Base-by-base conservation (phyloP, 768 basidiomycete species). In the Rhizopogon rudus region DNA sequence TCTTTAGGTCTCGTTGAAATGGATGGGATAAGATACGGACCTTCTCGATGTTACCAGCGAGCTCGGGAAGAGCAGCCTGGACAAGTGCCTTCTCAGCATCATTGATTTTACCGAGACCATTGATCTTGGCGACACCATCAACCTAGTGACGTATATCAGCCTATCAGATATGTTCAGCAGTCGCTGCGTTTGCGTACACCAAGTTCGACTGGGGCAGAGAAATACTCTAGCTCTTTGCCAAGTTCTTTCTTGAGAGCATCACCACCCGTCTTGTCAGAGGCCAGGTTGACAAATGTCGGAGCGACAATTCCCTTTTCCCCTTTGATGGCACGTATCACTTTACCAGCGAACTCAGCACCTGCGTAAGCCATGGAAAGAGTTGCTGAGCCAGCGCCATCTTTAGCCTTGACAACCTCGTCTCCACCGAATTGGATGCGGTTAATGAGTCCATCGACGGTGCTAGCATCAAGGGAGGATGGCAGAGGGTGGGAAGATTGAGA, bases 321-420 rank as follows among this genome's bases (percentile, higher is more conserved):
- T 57, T 86, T 87, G 61, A 91, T 52, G 20, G 95, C 96, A 42
- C 84, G 81, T 65, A 98, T 78, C 65, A 98, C 75, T 67, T 92
- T 90, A 61, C 71, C 71, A 29, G 93, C 83, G 65, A 98, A 98
- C 72, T 93, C 86, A 49, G 90, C 91, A 55, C 94, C 96, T 51
- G 96, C 91, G 63, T 88, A 93, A 1, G 93, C 93, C 94, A 98
- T 98, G 35, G 91, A 93, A 55, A 96, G 83, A n/a, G 94, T 97
- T 8, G 95, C 95, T 33, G 92, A 94, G 44, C 97, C 97, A 51
- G 78, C 71, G 55, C 87, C 87, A 64, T 92, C 88, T 78, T 99
- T 99, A 43, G 97, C 97, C 76, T 97, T 90, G 69, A 98, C 96
- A 66, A 98, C 95, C 75, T 98, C 95, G 63, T 97, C 95, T 55